A percentile compares a stretch with the other conserved stretches of the same genome.
Conservation (phyloP, 2,329 filamentous ascomycete genomes). For the Emmonsiellopsis sp. region DNA sequence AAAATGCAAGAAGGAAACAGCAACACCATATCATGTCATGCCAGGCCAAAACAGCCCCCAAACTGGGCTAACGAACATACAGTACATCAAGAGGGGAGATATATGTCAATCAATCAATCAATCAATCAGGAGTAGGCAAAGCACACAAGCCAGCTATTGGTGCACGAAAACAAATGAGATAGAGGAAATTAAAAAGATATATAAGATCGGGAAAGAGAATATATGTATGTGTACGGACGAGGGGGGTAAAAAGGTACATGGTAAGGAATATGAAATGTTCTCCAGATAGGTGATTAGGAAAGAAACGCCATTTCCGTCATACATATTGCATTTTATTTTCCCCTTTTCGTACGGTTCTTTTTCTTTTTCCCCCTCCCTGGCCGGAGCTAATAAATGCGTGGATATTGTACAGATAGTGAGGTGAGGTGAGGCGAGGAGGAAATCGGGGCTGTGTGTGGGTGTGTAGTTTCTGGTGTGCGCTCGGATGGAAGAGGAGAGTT, state of each 20-base stretch:
- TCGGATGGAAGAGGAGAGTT: neutral
- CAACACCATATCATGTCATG: too few relatives aligned
- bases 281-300: neutral
- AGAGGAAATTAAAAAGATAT: conserved; percentile 12
- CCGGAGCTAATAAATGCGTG: neutral
- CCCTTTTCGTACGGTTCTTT: neutral
- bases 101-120: too few relatives aligned
- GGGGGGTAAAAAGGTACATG: neutral
- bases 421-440: neutral
- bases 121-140: too few relatives aligned
- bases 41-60: too few relatives aligned
- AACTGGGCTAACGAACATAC: too few relatives aligned
- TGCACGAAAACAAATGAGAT: conserved; percentile 10
- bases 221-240: conserved; percentile 1
- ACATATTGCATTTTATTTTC: neutral
- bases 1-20: too few relatives aligned
- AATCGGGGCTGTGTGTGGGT: neutral
- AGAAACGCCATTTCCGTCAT: neutral
- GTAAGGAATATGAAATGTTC: conserved; percentile 1
- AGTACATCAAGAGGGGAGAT: too few relatives aligned
- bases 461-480: neutral
- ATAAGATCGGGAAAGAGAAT: neutral
- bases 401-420: conserved; percentile 1
- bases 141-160: too few relatives aligned
- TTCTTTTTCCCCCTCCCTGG: neutral